A percentile compares a stretch with the other conserved stretches of the same genome.
These are phyloP conservation scores for Arthrobotrys pseudoclavata DNA, from an alignment of 2,329 filamentous ascomycete genomes.

Conservation along the genomic window DNA sequence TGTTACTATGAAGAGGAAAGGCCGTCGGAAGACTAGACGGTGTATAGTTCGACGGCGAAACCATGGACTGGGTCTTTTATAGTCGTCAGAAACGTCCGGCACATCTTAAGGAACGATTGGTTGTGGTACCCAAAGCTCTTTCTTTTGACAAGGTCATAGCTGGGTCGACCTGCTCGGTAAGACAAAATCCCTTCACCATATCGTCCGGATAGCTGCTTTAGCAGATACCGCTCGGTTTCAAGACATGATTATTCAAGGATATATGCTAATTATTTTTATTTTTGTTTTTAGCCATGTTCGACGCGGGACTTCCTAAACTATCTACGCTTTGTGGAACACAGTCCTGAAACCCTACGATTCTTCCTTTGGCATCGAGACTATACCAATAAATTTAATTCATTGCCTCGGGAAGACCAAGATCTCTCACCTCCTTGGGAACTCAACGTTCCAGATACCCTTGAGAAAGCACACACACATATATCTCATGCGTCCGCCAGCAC, in stretches of 20 bases:
- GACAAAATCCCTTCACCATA: conserved; percentile 8
- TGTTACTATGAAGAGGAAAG: conserved; percentile 60
- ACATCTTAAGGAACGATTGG: conserved; percentile 57
- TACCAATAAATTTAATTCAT: conserved; percentile 48
- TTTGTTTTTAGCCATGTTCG: conserved; percentile 48
- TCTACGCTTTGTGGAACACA: conserved; percentile 59
- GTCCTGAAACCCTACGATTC: conserved; percentile 53
- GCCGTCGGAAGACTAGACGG: conserved; percentile 60
- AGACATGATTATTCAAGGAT: background rate
- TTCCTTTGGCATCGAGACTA: conserved; percentile 58
- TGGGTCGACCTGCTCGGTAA: conserved; percentile 59
- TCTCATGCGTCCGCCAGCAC: conserved; percentile 49
- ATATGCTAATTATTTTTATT: conserved; percentile 18
- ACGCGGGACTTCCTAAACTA: conserved; percentile 59
- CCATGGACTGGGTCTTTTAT: conserved; percentile 60
- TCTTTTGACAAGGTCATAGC: conserved; percentile 59
- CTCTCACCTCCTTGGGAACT: conserved; percentile 54
- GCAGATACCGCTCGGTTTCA: background rate
- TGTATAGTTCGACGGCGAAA: conserved; percentile 61
- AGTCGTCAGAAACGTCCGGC: conserved; percentile 59
- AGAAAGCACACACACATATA: conserved; percentile 53
- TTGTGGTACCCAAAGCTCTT: conserved; percentile 58
- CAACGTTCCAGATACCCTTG: conserved; percentile 45
- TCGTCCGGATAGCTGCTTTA: background rate
- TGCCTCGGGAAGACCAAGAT: conserved; percentile 41